Conservation (phyloP, 352 stramenopile species). For the Globisporangium nodosum region DNA sequence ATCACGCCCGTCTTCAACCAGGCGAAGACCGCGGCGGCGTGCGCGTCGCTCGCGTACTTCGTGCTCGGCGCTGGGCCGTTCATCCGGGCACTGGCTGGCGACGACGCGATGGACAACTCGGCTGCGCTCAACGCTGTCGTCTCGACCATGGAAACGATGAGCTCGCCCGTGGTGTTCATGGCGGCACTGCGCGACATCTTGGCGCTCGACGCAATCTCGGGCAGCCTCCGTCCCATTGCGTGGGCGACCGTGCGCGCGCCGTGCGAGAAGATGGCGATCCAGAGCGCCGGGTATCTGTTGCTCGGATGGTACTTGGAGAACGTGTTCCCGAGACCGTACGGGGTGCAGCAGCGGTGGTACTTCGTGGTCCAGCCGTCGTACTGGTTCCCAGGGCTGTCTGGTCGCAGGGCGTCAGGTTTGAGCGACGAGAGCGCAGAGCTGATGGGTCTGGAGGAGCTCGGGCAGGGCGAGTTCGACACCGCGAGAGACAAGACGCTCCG, state of each 20-base stretch:
- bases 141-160: slow-evolving; percentile 41
- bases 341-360: slow-evolving; percentile 90
- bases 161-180: slow-evolving; percentile 74
- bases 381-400: slow-evolving; percentile 45
- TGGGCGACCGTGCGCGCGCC: slow-evolving; percentile 42
- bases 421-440: slow-evolving; percentile 16
- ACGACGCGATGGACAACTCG: slow-evolving; percentile 38
- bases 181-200: slow-evolving; percentile 42
- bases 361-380: slow-evolving; percentile 87
- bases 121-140: slow-evolving; percentile 24
- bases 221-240: slow-evolving; percentile 28
- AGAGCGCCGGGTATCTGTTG: slow-evolving; percentile 84
- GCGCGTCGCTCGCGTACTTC: slow-evolving; percentile 63
- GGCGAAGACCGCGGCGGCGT: slow-evolving; percentile 59
- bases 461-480: slow-evolving; percentile 13
- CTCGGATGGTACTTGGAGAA: slow-evolving; percentile 93
- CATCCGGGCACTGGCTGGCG: slow-evolving; percentile 41
- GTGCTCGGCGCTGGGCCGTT: slow-evolving; percentile 46
- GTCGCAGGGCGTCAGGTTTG: slow-evolving; percentile 9
- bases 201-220: slow-evolving; percentile 37
- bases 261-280: slow-evolving; percentile 64
- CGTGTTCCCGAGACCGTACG: slow-evolving; percentile 89
- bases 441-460: slow-evolving; percentile 3
- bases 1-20: slow-evolving; percentile 74
- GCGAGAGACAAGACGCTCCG: slow-evolving; percentile 53